These are phyloP conservation scores for Microbotryum lychnidis-dioicae DNA, from an alignment of 1,284 basidiomycete genomes.

Conservation along the genomic window DNA sequence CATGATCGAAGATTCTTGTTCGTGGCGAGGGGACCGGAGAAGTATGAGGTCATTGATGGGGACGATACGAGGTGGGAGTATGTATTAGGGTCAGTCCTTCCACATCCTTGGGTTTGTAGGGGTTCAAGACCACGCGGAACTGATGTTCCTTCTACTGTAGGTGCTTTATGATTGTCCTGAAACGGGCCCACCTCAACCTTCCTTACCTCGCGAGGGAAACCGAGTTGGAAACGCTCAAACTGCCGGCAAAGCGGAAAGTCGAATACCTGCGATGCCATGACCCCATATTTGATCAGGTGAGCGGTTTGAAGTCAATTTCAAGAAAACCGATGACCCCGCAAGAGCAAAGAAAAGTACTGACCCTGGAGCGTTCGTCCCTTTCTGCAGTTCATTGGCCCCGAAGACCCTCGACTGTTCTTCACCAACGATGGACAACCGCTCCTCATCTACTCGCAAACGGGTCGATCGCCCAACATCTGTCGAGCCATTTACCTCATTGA, in stretches of 20 bases:
- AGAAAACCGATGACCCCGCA: no score
- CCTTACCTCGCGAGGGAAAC: constrained; percentile 24
- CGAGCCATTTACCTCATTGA: constrained; percentile 23
- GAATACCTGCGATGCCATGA: constrained; percentile 19
- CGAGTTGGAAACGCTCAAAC: constrained; percentile 20
- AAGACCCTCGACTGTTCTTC: constrained; percentile 25
- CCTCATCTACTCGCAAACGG: constrained; percentile 19
- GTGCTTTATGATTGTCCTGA: constrained; percentile 20
- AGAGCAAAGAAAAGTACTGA: background rate
- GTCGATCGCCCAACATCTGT: constrained; percentile 18
- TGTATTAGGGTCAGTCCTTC: constrained; percentile 10
- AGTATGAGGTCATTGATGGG: constrained; percentile 21
- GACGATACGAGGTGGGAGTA: constrained; percentile 23
- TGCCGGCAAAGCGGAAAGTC: constrained; percentile 22
- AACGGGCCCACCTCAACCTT: constrained; percentile 16
- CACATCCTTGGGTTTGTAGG: background rate
- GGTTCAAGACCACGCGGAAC: background rate
- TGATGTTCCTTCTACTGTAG: background rate
- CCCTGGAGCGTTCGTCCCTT: background rate
- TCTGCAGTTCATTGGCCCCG: constrained; percentile 21
- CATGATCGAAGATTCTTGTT: constrained; percentile 10
- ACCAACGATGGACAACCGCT: constrained; percentile 23
- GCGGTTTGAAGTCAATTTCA: background rate
- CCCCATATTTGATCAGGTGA: constrained; percentile 6
- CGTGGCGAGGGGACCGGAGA: constrained; percentile 20